Evolutionary conservation across 2,329 filamentous ascomycete genomes (phyloP).

Genomic region (Cladosporium sp.): DNA sequence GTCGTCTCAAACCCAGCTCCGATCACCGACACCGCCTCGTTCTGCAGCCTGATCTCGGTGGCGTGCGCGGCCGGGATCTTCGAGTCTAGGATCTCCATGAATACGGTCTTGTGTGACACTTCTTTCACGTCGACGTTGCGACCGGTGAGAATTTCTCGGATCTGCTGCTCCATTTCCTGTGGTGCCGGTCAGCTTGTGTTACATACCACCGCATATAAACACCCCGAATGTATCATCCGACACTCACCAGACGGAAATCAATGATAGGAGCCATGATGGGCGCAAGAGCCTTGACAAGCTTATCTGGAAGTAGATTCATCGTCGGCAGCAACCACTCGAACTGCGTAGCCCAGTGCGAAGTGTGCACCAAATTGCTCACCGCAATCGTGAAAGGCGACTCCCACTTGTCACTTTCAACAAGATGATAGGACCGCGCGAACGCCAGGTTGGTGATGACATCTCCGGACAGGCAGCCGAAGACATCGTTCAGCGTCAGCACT

Average conservation of each 20-base stretch:
- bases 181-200: neutral
- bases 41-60: constrained; percentile 1
- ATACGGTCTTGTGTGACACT: neutral
- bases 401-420: neutral
- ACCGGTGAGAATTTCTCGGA: neutral
- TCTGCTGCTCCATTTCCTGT: neutral
- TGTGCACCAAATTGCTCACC: neutral
- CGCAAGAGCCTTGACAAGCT: neutral
- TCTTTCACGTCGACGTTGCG: neutral
- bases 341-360: neutral
- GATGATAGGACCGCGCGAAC: neutral
- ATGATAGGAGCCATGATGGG: neutral
- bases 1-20: neutral
- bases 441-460: neutral
- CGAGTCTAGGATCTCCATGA: neutral
- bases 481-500: neutral
- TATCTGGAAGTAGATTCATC: neutral
- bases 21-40: neutral
- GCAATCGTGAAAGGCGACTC: neutral
- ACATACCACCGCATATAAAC: neutral
- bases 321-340: neutral
- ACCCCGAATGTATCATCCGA: neutral
- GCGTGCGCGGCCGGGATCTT: neutral
- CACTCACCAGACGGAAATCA: neutral
- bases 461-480: neutral